Conservation (phyloP, 345 rosid species). For the Brassica cretica region DNA sequence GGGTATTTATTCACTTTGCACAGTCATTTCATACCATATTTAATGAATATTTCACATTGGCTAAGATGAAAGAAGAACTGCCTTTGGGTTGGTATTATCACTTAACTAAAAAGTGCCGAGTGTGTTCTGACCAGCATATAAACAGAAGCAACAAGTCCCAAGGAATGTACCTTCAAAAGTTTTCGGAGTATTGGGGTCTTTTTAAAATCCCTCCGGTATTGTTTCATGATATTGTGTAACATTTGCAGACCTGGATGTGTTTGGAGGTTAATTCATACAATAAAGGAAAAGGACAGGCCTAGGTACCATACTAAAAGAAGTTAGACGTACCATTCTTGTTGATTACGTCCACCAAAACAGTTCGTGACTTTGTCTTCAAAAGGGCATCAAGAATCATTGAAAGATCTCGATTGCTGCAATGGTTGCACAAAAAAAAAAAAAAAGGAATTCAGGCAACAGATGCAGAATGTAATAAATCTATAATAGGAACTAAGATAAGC, state of each 20-base stretch:
- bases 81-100: conserved; percentile 18
- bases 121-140: conserved; percentile 2
- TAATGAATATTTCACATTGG: not conserved
- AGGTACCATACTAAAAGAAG: conserved; percentile 20
- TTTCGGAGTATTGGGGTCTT: conserved; percentile 96
- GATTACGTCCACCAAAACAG: conserved; percentile 74
- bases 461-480: conserved; percentile 5
- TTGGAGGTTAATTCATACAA: conserved; percentile 19
- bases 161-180: conserved; percentile 77
- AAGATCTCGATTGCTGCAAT: conserved; percentile 92
- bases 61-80: conserved; percentile 9
- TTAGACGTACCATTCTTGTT: conserved; percentile 76
- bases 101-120: not conserved
- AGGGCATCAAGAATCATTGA: conserved; percentile 99
- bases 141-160: conserved; percentile 19
- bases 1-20: conserved; percentile 3
- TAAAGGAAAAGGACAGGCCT: conserved; percentile 20
- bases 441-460: conserved; percentile 25
- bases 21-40: conserved; percentile 2
- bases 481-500: conserved; percentile 17
- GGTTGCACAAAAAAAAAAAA: conserved; percentile 29
- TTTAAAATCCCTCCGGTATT: conserved; percentile 81
- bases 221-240: conserved; percentile 97
- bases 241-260: conserved; percentile 76
- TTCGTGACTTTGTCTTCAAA: conserved; percentile 87